These are phyloP conservation scores for Paraurostyla sp. DNA, from an alignment of 73 alveolate species.

Conservation along the genomic window DNA sequence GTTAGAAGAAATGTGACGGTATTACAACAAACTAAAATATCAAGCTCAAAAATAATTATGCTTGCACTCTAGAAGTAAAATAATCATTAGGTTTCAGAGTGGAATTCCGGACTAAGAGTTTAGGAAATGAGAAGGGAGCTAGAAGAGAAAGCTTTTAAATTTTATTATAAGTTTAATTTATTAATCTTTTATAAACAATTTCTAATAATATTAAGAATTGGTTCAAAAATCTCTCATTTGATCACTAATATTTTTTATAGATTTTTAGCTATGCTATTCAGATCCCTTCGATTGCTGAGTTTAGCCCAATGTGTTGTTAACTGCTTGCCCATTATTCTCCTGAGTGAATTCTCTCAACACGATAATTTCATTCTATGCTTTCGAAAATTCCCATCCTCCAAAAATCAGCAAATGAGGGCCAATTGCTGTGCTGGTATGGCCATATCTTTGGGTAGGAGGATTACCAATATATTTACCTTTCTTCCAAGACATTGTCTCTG, in stretches of 20 bases:
- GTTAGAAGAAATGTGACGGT: no score
- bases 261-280: constrained; percentile 9
- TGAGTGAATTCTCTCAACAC: constrained; percentile 85
- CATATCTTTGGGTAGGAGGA: constrained; percentile 93
- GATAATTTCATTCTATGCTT: constrained; percentile 95
- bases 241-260: constrained; percentile 61
- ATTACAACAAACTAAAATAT: no score
- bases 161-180: not conserved
- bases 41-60: no score
- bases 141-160: no score
- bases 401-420: constrained; percentile 94
- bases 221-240: constrained; percentile 12
- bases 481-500: constrained; percentile 95
- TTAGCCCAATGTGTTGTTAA: not conserved
- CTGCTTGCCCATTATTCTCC: constrained; percentile 15
- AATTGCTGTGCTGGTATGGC: constrained; percentile 95
- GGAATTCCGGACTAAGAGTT: no score
- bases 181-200: not conserved
- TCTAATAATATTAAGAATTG: not conserved
- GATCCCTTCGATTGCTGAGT: constrained; percentile 33
- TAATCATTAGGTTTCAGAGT: no score
- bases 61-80: no score
- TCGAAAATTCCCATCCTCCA: constrained; percentile 98
- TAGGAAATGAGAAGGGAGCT: no score
- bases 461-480: constrained; percentile 89